phyloP scores from a whole-genome alignment of 495 filamentous ascomycete species.

The Tuber indicum region DNA sequence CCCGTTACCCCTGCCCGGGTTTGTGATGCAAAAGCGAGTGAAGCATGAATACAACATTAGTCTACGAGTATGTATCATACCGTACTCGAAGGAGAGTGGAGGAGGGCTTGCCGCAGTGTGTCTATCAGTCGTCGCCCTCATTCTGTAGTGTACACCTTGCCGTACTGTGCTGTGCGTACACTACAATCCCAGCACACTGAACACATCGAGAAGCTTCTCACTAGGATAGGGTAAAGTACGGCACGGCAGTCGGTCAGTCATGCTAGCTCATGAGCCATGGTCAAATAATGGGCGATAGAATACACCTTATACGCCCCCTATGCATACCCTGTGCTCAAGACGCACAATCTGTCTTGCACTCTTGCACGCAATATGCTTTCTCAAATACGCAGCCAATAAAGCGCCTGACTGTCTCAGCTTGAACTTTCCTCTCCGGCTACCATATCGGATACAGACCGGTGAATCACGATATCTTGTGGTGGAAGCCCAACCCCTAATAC shows the following conservation, averaged over 20 bases:
- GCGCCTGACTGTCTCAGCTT: background rate
- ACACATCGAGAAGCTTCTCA: background rate
- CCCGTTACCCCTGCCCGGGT: background rate
- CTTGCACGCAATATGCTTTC: background rate
- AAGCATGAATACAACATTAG: background rate
- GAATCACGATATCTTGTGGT: background rate
- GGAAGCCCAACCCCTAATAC: background rate
- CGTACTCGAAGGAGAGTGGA: background rate
- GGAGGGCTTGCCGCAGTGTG: background rate
- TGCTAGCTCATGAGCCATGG: background rate
- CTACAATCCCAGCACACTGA: background rate
- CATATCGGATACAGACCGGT: background rate
- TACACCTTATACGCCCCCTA: background rate
- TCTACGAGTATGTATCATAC: too few relatives aligned
- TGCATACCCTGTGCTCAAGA: background rate
- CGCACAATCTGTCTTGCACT: background rate
- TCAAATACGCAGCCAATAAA: background rate
- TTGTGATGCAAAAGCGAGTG: background rate
- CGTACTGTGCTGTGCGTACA: background rate
- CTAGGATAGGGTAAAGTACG: background rate
- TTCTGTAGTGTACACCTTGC: background rate
- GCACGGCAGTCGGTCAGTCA: background rate
- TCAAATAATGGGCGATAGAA: background rate
- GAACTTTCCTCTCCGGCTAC: background rate
- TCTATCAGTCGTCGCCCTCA: background rate